Base-by-base conservation (phyloP, 116 monocot species). In the Posidonia oceanica region DNA sequence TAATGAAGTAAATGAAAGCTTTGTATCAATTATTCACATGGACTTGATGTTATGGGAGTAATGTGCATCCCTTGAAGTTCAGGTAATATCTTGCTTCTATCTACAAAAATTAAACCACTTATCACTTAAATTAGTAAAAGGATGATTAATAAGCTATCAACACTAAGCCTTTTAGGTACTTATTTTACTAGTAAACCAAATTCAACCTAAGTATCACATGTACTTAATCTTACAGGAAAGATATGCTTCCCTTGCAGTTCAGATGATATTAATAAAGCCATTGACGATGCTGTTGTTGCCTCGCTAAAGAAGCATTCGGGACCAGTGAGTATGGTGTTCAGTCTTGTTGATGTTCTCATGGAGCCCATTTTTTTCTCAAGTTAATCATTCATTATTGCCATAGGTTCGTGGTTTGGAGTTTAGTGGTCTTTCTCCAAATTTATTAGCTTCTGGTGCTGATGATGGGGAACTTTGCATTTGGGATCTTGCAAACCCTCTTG, bases 401-500 rank as follows among this genome's bases (percentile, higher is more conserved):
- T 54, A 78, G 97, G 97, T 98, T 53, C 78, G 87, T 44, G 97
- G 97, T 39, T 75, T 98, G 79, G 97, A 98, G 68, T 98, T 98
- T 62, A 77, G 74, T 59, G 51, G 60, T 29, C 73, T 73, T 62
- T 75, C 86, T 63, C 83, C 97, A 57, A 89, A 98, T 69, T 48
- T 89, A 44, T 86, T 97, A 68, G 93, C 89, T 69, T 98, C 97
- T 71, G 97, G 97, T 55, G 97, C 92, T 73, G 97, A 98, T 72
- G 85, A 92, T 78, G 97, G 97, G 40, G 87, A 89, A 56, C 75
- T 98, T 22, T 87, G 87, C 67, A 81, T 98, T 52, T 98, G 97
- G 97, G 90, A 98, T 83, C 52, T 98, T 57, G 87, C 71, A 74
- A 92, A 87, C 15, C 93, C 97, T 66, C 13, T 73, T 7, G 89